Conservation (phyloP, 495 filamentous ascomycete species). For the Podospora pseudocomata region DNA sequence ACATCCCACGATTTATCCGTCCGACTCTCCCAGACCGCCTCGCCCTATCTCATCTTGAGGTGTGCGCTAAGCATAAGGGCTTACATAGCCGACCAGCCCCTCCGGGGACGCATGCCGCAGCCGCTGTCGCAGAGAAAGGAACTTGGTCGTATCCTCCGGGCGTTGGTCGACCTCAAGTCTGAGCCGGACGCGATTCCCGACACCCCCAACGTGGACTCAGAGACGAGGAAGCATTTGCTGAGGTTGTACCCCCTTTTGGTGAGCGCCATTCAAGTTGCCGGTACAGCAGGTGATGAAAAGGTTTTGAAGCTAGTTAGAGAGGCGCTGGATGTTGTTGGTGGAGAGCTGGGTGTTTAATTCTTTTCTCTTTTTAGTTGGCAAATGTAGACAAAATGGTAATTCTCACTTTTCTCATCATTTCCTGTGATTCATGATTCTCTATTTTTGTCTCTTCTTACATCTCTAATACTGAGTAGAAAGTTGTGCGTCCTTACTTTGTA, state of each 20-base stretch:
- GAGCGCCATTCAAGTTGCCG: slow-evolving; percentile 64
- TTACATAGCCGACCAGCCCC: slow-evolving; percentile 88
- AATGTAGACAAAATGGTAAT: slow-evolving; percentile 1
- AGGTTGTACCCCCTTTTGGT: slow-evolving; percentile 79
- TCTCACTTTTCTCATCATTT: not conserved
- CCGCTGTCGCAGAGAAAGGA: slow-evolving; percentile 77
- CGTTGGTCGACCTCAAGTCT: slow-evolving; percentile 61
- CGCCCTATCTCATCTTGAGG: slow-evolving; percentile 81
- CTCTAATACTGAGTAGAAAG: not conserved
- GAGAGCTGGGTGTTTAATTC: slow-evolving; percentile 54
- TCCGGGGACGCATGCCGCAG: slow-evolving; percentile 89
- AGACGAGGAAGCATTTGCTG: slow-evolving; percentile 65
- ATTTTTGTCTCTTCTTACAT: not conserved
- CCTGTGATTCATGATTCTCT: not conserved
- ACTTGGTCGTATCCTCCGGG: slow-evolving; percentile 64
- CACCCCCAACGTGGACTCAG: slow-evolving; percentile 51
- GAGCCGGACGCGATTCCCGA: slow-evolving; percentile 71
- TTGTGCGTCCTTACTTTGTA: not conserved
- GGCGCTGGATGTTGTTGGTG: slow-evolving; percentile 63
- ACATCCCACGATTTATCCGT: slow-evolving; percentile 38
- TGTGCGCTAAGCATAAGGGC: slow-evolving; percentile 71
- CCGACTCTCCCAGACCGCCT: slow-evolving; percentile 68
- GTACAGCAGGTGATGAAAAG: slow-evolving; percentile 58
- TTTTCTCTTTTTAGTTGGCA: not conserved
- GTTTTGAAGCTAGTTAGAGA: slow-evolving; percentile 54